Evolutionary conservation across 2,329 filamentous ascomycete genomes (phyloP), one percentile per base, ranked within the genome.

Genomic region (Trichoderma brevicompactum): DNA sequence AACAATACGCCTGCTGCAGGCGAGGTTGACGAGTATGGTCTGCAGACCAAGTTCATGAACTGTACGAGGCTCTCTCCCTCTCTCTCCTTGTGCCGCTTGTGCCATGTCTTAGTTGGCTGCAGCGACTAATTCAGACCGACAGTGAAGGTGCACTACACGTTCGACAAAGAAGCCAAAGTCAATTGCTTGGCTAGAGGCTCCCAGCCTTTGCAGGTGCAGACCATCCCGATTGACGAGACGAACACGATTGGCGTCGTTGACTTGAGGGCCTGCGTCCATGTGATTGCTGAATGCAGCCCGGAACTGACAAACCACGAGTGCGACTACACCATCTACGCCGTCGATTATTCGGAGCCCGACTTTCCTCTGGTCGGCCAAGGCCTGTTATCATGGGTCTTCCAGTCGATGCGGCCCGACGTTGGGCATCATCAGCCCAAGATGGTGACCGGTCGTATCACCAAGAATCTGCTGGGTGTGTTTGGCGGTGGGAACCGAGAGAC

Each of bases 131-230:
- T 15, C 40, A 56, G 23, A 40, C 28, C 34, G 12, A 48, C 77
- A 96, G 94, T 98, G 78, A 98, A 98, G 83, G 91, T 98, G 56
- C 89, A 96, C 67, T 99, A 98, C 79, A 97, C 93, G 38, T 97
- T 98, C 79, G 94, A 98, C 77, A 89, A 89, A 74, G 89, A 94
- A 70, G 90, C 88, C 79, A 93, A 93, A 78, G 89, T 92, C 69
- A 94, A 94, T 75, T 97, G 93, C 78, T 84, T 99, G 56, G 94
- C 94, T 66, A 87, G 94, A 72, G 90, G 92, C 82, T 90, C 92
- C 17, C 89, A 94, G 66, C 84, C 90, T 15, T 82, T 97, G 65
- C 85, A 90, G 60, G 87, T 97, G 43, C 92, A 93, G 72, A 92
- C 92, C 2, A 86, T 96, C 13, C 85, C 87, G 28, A 80, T 98